These are phyloP conservation scores for Epichloe festucae DNA, from an alignment of 2,329 filamentous ascomycete species.

Conservation along the genomic window DNA sequence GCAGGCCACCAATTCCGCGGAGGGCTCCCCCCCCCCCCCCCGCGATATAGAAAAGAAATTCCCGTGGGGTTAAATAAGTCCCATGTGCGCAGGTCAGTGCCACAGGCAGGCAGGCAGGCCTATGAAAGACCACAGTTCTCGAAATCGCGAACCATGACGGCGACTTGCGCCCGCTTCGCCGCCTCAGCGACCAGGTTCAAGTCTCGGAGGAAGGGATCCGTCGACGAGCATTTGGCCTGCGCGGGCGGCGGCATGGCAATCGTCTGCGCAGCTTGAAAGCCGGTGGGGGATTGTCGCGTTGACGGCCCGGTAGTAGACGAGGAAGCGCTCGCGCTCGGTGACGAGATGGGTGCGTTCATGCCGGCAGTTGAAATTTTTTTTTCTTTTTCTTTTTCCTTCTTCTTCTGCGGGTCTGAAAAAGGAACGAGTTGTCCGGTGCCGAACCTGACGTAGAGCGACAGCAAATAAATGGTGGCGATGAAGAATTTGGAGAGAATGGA, in stretches of 20 bases:
- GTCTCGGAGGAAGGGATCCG: conserved; percentile 58
- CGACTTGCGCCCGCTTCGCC: conserved; percentile 84
- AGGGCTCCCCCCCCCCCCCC: too few species aligned
- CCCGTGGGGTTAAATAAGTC: too few species aligned
- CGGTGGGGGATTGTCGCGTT: conserved; percentile 19
- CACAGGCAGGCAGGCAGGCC: background rate
- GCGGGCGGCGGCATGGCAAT: conserved; percentile 15
- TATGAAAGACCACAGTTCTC: conserved; percentile 51
- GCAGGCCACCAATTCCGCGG: too few species aligned
- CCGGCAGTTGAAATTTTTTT: background rate
- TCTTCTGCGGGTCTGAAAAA: background rate
- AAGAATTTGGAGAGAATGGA: too few species aligned
- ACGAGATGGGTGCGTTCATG: conserved; percentile 6
- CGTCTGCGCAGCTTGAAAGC: conserved; percentile 5
- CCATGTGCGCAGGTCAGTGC: too few species aligned
- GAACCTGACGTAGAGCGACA: background rate
- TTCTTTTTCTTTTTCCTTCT: background rate
- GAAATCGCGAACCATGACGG: conserved; percentile 75
- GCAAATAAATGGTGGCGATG: too few species aligned
- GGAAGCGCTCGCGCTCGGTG: conserved; percentile 4
- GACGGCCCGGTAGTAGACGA: conserved; percentile 13
- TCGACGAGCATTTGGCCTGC: conserved; percentile 25
- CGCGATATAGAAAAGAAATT: too few species aligned
- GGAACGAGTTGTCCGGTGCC: background rate
- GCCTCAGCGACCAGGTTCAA: conserved; percentile 84